Percentiles rank a stretch among this genome's conserved stretches.
These are phyloP conservation scores for Diaporthe ilicicola DNA, from an alignment of 2,329 filamentous ascomycete species.

Conservation along the genomic window DNA sequence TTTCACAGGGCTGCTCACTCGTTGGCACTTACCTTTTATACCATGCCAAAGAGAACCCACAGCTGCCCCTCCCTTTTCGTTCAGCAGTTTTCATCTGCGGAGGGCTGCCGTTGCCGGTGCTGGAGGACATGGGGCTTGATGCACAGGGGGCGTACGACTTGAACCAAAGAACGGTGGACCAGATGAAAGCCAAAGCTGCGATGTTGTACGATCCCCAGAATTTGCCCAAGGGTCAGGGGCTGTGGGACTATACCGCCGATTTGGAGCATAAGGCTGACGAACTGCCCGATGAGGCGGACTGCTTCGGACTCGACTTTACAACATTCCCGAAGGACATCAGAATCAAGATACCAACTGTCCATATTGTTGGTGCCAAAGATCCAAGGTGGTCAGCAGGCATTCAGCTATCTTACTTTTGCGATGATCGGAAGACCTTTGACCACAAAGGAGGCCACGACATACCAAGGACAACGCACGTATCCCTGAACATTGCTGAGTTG, in stretches of 20 bases:
- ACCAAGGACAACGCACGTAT: slow-evolving; percentile 45
- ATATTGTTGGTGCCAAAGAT: slow-evolving; percentile 48
- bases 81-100: slow-evolving; percentile 52
- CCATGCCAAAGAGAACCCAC: slow-evolving; percentile 44
- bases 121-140: slow-evolving; percentile 46
- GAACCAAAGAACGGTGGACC: slow-evolving; percentile 38
- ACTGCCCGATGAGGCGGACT: slow-evolving; percentile 41
- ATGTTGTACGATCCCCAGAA: slow-evolving; percentile 38
- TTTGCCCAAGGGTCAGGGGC: slow-evolving; percentile 39
- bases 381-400: slow-evolving; percentile 46
- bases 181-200: slow-evolving; percentile 40
- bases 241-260: slow-evolving; percentile 46
- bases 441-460: slow-evolving; percentile 50
- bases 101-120: slow-evolving; percentile 44
- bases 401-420: slow-evolving; percentile 47
- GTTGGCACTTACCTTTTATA: slow-evolving; percentile 50
- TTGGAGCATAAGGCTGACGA: slow-evolving; percentile 43
- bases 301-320: slow-evolving; percentile 47
- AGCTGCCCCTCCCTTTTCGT: slow-evolving; percentile 44
- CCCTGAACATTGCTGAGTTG: slow-evolving; percentile 42
- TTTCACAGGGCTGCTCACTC: slow-evolving; percentile 50
- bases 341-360: slow-evolving; percentile 46
- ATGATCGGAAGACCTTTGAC: slow-evolving; percentile 44
- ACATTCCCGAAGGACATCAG: slow-evolving; percentile 42
- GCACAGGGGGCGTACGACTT: slow-evolving; percentile 44